These are phyloP conservation scores for Amoeboaphelidium protococcarum DNA, from an alignment of 371 early-diverging fungal genomes.

Conservation along the genomic window DNA sequence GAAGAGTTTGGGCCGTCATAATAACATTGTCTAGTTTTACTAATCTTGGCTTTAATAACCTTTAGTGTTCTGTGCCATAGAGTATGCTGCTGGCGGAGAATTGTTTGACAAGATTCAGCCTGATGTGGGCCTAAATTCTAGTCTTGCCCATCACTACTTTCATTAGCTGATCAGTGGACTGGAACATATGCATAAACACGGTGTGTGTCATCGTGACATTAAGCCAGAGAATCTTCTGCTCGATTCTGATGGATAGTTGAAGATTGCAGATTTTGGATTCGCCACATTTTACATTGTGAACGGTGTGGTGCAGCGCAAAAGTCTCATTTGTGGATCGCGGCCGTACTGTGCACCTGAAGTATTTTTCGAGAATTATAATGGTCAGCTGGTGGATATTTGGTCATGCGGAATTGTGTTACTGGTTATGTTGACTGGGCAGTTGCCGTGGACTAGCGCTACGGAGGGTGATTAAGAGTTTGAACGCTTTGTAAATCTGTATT, in stretches of 20 bases:
- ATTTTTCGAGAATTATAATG: constrained; percentile 19
- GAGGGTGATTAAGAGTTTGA: constrained; percentile 23
- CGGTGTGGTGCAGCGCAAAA: constrained; percentile 14
- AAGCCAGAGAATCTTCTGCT: constrained; percentile 45
- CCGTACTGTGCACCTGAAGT: constrained; percentile 31
- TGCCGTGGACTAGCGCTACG: constrained; percentile 37
- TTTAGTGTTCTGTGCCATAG: no score
- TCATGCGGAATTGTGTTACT: constrained; percentile 30
- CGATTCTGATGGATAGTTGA: constrained; percentile 8
- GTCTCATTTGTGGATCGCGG: constrained; percentile 23
- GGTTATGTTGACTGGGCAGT: constrained; percentile 26
- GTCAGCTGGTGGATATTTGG: constrained; percentile 30
- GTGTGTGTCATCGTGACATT: constrained; percentile 27
- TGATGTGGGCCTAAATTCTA: constrained; percentile 36
- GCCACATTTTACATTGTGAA: constrained; percentile 24
- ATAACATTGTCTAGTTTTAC: no score
- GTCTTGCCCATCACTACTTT: constrained; percentile 38
- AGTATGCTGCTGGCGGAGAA: constrained; percentile 30
- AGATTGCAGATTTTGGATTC: constrained; percentile 24
- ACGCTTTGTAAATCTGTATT: constrained; percentile 2
- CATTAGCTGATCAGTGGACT: constrained; percentile 30
- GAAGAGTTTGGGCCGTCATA: no score
- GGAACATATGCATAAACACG: constrained; percentile 20
- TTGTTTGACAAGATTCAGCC: constrained; percentile 34
- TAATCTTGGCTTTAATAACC: no score